Percentiles rank a stretch among this genome's conserved stretches.
phyloP scores from a whole-genome alignment of 257 asterid genomes.

The Leonotis leonurus region DNA sequence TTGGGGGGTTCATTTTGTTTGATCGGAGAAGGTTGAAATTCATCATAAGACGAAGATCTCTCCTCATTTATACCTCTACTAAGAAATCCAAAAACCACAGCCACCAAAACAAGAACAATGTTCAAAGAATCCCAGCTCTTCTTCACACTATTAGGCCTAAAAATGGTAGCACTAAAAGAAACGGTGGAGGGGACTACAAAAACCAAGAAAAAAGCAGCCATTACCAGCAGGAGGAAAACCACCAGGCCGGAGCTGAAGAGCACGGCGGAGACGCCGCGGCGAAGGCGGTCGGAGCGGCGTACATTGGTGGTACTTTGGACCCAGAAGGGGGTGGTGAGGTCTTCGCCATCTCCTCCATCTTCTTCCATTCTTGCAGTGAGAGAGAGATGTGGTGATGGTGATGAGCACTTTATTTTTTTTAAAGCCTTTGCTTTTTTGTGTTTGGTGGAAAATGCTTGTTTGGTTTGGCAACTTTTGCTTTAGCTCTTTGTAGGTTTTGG shows the following conservation, averaged over 20 bases:
- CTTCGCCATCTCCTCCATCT: no score
- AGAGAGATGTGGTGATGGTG: no score
- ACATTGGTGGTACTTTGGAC: conserved; percentile 39
- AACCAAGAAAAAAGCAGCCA: conserved; percentile 46
- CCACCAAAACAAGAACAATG: conserved; percentile 55
- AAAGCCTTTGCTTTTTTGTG: conserved; percentile 20
- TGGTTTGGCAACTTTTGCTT: conserved; percentile 16
- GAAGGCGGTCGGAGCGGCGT: conserved; percentile 54
- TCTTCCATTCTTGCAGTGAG: no score
- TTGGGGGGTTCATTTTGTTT: conserved; percentile 23
- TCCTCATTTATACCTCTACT: conserved; percentile 59
- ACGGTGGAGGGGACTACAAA: conserved; percentile 51
- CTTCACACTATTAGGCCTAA: conserved; percentile 63
- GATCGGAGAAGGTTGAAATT: conserved; percentile 27
- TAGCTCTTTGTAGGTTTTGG: conserved; percentile 16
- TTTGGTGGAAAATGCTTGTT: conserved; percentile 5
- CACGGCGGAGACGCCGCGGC: conserved; percentile 38
- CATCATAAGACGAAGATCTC: conserved; percentile 27
- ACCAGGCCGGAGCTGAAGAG: conserved; percentile 67
- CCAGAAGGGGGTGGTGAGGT: conserved; percentile 72
- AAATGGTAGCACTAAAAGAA: conserved; percentile 42
- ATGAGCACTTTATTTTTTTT: conserved; percentile 5
- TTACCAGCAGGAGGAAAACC: conserved; percentile 43
- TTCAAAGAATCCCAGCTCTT: conserved; percentile 90
- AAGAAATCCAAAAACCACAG: conserved; percentile 70